Evolutionary conservation across 768 basidiomycete species (phyloP).

Genomic region (Pholiota molesta): DNA sequence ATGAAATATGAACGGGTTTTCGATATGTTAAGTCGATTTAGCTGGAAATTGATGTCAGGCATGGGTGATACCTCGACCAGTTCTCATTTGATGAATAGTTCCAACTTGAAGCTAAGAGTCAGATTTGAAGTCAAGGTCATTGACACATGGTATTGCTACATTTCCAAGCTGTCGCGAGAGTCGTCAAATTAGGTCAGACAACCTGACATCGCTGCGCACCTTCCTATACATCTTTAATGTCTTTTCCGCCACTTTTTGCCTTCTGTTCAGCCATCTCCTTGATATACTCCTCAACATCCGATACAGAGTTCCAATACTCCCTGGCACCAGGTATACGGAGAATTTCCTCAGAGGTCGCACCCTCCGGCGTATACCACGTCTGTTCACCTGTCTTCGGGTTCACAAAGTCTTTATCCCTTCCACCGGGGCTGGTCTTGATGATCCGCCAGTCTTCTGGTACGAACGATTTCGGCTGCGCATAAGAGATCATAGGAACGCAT

Average conservation of each 20-base stretch:
- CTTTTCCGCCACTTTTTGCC: not conserved
- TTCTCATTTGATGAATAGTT: too few species aligned
- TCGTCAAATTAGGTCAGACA: too few species aligned
- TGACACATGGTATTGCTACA: too few species aligned
- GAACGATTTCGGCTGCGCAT: not conserved
- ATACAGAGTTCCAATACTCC: conserved; percentile 10
- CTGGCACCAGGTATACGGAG: conserved; percentile 15
- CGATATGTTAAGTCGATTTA: too few species aligned
- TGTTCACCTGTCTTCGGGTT: conserved; percentile 13
- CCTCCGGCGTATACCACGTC: conserved; percentile 15
- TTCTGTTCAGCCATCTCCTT: not conserved
- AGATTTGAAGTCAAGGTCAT: too few species aligned
- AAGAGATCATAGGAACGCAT: too few species aligned
- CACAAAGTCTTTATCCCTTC: conserved; percentile 13
- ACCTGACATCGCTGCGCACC: too few species aligned
- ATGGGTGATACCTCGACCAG: too few species aligned
- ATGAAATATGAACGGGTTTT: too few species aligned
- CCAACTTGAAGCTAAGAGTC: too few species aligned
- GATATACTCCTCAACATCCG: conserved; percentile 8
- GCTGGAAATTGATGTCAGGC: too few species aligned
- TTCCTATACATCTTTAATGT: not conserved
- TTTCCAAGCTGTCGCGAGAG: too few species aligned
- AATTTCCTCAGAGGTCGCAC: conserved; percentile 16
- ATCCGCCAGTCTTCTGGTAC: conserved; percentile 18
- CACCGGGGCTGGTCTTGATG: conserved; percentile 16